Evolutionary conservation across 176 grass and related monocot species (phyloP), one percentile per base, ranked within the genome.

Genomic region (Guadua angustifolia): DNA sequence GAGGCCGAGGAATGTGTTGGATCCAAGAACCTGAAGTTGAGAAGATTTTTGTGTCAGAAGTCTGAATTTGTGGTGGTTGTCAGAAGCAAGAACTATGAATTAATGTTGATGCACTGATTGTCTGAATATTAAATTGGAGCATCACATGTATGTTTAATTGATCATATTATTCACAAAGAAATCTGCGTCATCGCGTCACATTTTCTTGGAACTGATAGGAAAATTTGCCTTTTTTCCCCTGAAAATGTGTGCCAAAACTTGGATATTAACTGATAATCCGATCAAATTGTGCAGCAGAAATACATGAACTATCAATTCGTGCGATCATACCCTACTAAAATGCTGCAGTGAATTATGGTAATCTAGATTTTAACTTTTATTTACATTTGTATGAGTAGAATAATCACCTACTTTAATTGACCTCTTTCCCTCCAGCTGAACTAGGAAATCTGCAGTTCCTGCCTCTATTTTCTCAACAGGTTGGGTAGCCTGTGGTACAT

Each of bases 391-490:
- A 9, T 59, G 15, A 19, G 15, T 60, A 29, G 9, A 29, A 7
- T 33, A 58, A 39, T 22, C 44, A 39, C 86, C 10, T 67, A 94
- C 90, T 90, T 99, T 99, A 17, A 99, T 99, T 10, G 96, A 99
- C 47, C 96, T 87, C 35, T 82, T 91, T 5, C 81, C 90, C 72
- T 99, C 96, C 0, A 99, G 59, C 15, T 94, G 16, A 22, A 94
- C 74, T 1, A 99, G 91, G 52, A 85, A 95, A 79, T 94, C 91
- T 57, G 93, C 91, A 2, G 96, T 99, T 53, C 96, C 96, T 71
- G 85, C 87, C 81, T 94, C 88, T 10, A 70, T 73, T 66, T 87
- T 98, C 29, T 79, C 79, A 39, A 52, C 7, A 0, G 68, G 25
- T 32, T 22, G 40, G 15, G 79, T 65, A 75, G 5, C 33, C 14